Evolutionary conservation across 169 alveolate species (phyloP).

Genomic region (Toxoplasma gondii): DNA sequence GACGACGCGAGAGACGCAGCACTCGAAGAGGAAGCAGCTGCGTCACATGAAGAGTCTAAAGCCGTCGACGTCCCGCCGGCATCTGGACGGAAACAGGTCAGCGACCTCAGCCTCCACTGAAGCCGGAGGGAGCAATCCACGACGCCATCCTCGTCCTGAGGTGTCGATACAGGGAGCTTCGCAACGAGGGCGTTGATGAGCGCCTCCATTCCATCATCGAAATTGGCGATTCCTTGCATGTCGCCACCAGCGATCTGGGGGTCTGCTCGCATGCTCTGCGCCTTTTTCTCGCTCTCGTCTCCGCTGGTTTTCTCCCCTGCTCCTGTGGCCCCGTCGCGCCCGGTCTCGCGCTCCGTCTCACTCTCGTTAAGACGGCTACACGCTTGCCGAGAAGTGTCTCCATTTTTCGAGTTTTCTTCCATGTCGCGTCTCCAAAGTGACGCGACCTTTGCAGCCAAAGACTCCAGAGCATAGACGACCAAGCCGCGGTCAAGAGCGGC

Average conservation of each 20-base stretch:
- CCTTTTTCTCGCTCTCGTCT: neutral
- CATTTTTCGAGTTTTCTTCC: no score
- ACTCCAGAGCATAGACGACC: neutral
- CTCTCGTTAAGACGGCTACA: no score
- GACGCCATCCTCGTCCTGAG: neutral
- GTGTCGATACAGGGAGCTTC: neutral
- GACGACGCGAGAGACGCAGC: neutral
- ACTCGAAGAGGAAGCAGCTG: neutral
- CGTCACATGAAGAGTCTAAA: neutral
- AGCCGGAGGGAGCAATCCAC: neutral
- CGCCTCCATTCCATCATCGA: constrained; percentile 40
- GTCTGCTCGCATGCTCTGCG: neutral
- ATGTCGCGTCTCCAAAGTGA: neutral
- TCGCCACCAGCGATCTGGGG: neutral
- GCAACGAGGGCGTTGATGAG: neutral
- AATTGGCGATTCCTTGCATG: constrained; percentile 36
- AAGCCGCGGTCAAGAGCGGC: constrained; percentile 29
- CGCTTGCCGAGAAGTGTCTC: no score
- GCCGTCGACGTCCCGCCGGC: neutral
- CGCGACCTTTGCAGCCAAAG: neutral
- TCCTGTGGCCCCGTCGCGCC: no score
- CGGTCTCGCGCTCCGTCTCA: neutral
- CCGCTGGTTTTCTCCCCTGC: neutral
- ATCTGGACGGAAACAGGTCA: neutral
- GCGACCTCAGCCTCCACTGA: neutral